These are phyloP conservation scores for Rhodotorula kratochvilovae DNA, from an alignment of 768 basidiomycete genomes.

Conservation along the genomic window DNA sequence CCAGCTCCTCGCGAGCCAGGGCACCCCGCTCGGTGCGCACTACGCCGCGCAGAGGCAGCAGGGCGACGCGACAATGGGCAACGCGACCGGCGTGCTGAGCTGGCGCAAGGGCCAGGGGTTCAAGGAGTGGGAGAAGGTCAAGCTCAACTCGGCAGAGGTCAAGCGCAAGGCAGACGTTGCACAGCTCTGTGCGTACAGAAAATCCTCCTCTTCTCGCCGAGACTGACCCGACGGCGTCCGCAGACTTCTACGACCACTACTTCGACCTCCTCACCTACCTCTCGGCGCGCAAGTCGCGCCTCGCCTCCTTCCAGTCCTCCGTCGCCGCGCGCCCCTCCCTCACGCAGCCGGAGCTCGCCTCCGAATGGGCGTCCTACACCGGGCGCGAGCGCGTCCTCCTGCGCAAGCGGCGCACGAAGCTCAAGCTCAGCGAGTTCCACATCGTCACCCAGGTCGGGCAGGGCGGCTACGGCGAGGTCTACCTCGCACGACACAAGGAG, in stretches of 20 bases:
- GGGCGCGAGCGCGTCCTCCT: slow-evolving; percentile 89
- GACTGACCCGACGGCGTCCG: not conserved
- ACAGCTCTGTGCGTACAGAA: slow-evolving; percentile 67
- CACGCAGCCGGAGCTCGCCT: slow-evolving; percentile 47
- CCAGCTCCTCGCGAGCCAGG: slow-evolving; percentile 35
- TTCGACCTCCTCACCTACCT: slow-evolving; percentile 91
- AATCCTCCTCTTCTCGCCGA: not conserved
- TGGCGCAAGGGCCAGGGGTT: slow-evolving; percentile 45
- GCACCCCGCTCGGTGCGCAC: not conserved
- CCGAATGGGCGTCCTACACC: slow-evolving; percentile 87
- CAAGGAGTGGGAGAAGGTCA: slow-evolving; percentile 76
- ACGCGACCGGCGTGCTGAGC: slow-evolving; percentile 41
- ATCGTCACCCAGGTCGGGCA: slow-evolving; percentile 99
- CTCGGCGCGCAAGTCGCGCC: slow-evolving; percentile 74
- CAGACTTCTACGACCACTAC: slow-evolving; percentile 97
- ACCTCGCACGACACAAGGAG: slow-evolving; percentile 88
- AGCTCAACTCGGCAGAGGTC: slow-evolving; percentile 78
- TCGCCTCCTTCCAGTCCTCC: slow-evolving; percentile 75
- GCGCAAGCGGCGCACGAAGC: slow-evolving; percentile 85
- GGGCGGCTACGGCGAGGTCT: slow-evolving; percentile 97
- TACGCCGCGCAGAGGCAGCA: not conserved
- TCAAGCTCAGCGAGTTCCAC: slow-evolving; percentile 90
- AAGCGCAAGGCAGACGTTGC: slow-evolving; percentile 94
- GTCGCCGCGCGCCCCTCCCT: slow-evolving; percentile 60
- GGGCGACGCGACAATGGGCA: slow-evolving; percentile 28